These are phyloP conservation scores for Talaromyces sp. DNA, from an alignment of 2,329 filamentous ascomycete species.

Conservation along the genomic window DNA sequence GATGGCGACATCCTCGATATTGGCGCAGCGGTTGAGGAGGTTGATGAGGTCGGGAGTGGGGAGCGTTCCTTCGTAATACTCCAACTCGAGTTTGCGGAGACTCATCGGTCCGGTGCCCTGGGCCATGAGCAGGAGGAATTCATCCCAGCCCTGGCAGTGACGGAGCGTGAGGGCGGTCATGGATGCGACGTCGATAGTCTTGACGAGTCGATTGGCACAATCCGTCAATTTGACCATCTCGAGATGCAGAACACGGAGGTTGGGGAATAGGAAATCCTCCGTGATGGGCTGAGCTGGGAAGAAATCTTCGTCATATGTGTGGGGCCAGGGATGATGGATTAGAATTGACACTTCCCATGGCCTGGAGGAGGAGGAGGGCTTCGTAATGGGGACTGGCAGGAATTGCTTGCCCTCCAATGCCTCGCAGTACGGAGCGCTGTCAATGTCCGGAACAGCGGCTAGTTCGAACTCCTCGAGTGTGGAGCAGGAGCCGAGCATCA, in stretches of 20 bases:
- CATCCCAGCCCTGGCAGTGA: constrained; percentile 6
- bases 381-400: neutral
- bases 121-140: neutral
- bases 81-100: constrained; percentile 8
- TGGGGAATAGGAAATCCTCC: neutral
- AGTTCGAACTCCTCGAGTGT: constrained; percentile 9
- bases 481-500: neutral
- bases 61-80: neutral
- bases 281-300: neutral
- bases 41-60: neutral
- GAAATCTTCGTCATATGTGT: neutral
- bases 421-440: neutral
- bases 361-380: neutral
- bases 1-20: constrained; percentile 5
- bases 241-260: neutral
- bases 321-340: neutral
- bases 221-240: neutral
- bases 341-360: neutral
- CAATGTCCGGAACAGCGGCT: neutral
- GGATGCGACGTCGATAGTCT: neutral
- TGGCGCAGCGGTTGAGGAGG: neutral
- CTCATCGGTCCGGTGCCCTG: neutral
- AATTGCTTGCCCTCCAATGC: neutral
- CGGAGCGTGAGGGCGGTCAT: neutral
- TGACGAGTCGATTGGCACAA: neutral